phyloP scores from a whole-genome alignment of 306 rosid species.

The Cercis canadensis region DNA sequence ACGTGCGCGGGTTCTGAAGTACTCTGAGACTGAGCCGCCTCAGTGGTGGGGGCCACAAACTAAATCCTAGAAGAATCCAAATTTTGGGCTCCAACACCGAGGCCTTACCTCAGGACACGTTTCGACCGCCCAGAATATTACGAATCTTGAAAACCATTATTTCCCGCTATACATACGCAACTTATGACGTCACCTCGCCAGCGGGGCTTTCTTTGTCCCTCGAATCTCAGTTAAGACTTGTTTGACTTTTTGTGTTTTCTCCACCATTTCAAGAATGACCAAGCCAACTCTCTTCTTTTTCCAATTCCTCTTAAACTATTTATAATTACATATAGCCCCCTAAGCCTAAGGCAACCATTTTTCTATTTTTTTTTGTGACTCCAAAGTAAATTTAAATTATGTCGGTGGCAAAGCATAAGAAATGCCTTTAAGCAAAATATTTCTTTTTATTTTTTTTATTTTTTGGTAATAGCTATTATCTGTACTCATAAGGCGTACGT shows the following conservation, averaged over 20 bases:
- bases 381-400: no score
- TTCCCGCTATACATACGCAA: no score
- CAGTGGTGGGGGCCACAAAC: conserved; percentile 2
- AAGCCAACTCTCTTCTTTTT: neutral
- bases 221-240: conserved; percentile 45
- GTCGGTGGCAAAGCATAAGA: no score
- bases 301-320: neutral
- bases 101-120: conserved; percentile 19
- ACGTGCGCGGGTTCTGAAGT: conserved; percentile 10
- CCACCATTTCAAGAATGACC: neutral
- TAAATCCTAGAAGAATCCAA: neutral
- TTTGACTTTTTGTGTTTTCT: conserved; percentile 44
- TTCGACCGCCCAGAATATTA: conserved; percentile 19
- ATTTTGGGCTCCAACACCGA: neutral
- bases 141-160: conserved; percentile 34
- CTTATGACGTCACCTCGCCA: conserved; percentile 28
- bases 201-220: no score
- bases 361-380: no score
- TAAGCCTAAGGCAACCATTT: no score
- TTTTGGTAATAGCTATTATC: no score
- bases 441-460: no score
- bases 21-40: neutral
- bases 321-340: no score
- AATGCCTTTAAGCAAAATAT: no score
- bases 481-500: no score